Conservation (phyloP, 495 filamentous ascomycete species). For the Tuber aestivum region DNA sequence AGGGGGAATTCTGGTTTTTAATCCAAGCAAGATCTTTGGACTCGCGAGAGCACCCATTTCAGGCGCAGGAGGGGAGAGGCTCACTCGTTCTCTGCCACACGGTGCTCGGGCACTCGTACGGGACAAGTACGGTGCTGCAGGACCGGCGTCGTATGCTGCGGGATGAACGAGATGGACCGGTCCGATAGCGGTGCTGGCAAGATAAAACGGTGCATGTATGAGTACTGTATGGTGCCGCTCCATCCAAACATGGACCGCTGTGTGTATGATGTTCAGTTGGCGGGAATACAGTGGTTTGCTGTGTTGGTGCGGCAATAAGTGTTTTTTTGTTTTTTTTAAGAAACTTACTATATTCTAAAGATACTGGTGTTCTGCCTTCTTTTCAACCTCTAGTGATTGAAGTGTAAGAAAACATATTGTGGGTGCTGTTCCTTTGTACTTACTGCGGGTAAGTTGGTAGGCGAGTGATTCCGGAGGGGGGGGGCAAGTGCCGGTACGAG, state of each 20-base stretch:
- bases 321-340: background rate
- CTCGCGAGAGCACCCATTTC: background rate
- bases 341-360: background rate
- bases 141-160: background rate
- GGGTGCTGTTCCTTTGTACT: background rate
- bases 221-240: background rate
- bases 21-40: background rate
- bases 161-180: background rate
- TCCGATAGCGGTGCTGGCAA: background rate
- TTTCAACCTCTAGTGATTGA: background rate
- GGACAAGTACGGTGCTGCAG: background rate
- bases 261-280: background rate
- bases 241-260: background rate
- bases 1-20: background rate
- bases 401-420: background rate
- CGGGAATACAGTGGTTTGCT: background rate
- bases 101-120: no score
- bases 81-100: background rate
- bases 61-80: background rate
- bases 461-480: background rate
- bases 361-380: background rate
- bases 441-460: background rate
- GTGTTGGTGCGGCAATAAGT: background rate
- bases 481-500: no score
- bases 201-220: background rate